Evolutionary conservation across 1,284 basidiomycete genomes (phyloP).

Genomic region (Ceratobasidium sp.): DNA sequence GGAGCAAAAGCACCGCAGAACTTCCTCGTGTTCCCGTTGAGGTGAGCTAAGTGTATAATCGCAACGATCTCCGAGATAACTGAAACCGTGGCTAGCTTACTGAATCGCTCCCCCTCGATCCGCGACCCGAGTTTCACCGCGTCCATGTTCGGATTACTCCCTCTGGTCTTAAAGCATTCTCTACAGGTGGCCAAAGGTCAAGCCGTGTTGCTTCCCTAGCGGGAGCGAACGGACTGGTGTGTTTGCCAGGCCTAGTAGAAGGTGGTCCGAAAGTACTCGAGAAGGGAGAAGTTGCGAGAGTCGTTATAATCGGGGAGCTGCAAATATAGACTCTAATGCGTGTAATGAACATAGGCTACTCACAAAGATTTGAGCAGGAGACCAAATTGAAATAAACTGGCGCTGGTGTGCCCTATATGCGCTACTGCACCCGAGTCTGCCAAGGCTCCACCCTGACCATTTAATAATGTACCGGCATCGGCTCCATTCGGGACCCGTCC

Average conservation of each 20-base stretch:
- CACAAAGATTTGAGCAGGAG: too few species aligned
- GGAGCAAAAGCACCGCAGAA: constrained; percentile 67
- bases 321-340: constrained; percentile 51
- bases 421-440: neutral
- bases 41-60: constrained; percentile 60
- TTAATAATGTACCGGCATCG: constrained; percentile 28
- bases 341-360: too few species aligned
- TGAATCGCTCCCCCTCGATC: constrained; percentile 74
- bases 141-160: constrained; percentile 68
- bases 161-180: constrained; percentile 71
- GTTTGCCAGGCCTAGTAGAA: constrained; percentile 68
- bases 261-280: constrained; percentile 62
- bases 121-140: constrained; percentile 86
- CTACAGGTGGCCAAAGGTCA: constrained; percentile 87
- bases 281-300: constrained; percentile 68
- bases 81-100: constrained; percentile 62
- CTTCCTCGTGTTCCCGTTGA: constrained; percentile 76
- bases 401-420: neutral
- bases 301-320: constrained; percentile 79
- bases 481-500: constrained; percentile 39
- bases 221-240: constrained; percentile 81
- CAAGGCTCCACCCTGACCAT: constrained; percentile 8
- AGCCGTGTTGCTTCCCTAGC: constrained; percentile 82
- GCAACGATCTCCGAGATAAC: neutral
- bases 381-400: too few species aligned